phyloP scores from a whole-genome alignment of 108 stramenopile species.

The Licmophora abbreviata region DNA sequence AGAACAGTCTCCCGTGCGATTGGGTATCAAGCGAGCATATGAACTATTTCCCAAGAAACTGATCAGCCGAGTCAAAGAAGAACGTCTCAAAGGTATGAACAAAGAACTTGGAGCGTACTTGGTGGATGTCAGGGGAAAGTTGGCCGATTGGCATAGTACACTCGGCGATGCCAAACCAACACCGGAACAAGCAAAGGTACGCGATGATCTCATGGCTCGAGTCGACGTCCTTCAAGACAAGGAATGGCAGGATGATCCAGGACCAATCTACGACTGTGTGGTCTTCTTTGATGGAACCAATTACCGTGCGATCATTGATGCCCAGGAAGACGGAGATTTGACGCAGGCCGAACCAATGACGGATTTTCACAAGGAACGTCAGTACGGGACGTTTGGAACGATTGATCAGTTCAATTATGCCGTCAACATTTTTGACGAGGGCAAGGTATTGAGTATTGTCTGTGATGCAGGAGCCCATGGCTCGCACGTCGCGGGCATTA shows the following conservation, averaged over 20 bases:
- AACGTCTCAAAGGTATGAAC: conserved; percentile 25
- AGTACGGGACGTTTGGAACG: conserved; percentile 37
- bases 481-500: conserved; percentile 89
- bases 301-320: conserved; percentile 62
- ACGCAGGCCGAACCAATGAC: conserved; percentile 37
- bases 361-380: conserved; percentile 39
- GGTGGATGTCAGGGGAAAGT: conserved; percentile 6
- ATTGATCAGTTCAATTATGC: conserved; percentile 55
- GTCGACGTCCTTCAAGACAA: conserved; percentile 24
- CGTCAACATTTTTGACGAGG: conserved; percentile 76
- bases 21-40: conserved; percentile 54
- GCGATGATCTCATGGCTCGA: conserved; percentile 27
- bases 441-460: conserved; percentile 61
- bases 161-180: neutral
- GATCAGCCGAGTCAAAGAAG: conserved; percentile 30
- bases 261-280: conserved; percentile 69
- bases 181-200: conserved; percentile 13
- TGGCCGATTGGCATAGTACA: conserved; percentile 13
- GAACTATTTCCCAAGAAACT: conserved; percentile 47
- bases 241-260: conserved; percentile 49
- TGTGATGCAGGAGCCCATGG: conserved; percentile 85
- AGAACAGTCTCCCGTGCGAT: conserved; percentile 12
- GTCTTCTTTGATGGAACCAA: conserved; percentile 47
- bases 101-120: conserved; percentile 5
- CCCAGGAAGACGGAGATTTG: conserved; percentile 43